phyloP scores from a whole-genome alignment of 2,329 filamentous ascomycete genomes.

The Aureobasidium uvarum region DNA sequence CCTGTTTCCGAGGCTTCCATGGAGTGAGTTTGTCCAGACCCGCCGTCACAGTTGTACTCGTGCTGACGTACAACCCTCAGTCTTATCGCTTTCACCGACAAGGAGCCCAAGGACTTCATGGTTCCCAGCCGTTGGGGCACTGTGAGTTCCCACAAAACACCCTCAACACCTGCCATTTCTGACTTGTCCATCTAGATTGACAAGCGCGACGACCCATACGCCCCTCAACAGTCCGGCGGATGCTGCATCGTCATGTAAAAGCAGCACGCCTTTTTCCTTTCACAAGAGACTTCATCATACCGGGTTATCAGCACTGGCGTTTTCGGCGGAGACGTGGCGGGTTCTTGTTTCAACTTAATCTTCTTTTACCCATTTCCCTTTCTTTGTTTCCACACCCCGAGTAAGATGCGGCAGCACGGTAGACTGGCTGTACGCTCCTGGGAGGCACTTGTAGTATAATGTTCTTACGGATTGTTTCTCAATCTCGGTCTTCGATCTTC shows the following conservation, averaged over 20 bases:
- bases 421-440: conserved; percentile 8
- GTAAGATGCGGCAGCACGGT: conserved; percentile 12
- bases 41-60: no score
- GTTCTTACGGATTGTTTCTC: conserved; percentile 16
- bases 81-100: conserved; percentile 97
- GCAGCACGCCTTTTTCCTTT: conserved; percentile 1
- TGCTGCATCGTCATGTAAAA: conserved; percentile 93
- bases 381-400: neutral
- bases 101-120: conserved; percentile 95
- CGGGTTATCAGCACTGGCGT: conserved; percentile 27
- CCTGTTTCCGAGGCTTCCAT: conserved; percentile 87
- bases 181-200: conserved; percentile 60
- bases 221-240: conserved; percentile 85
- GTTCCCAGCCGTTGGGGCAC: conserved; percentile 95
- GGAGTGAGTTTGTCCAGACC: conserved; percentile 43
- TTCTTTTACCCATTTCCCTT: conserved; percentile 9
- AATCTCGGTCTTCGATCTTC: conserved; percentile 8
- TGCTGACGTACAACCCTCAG: conserved; percentile 49
- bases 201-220: conserved; percentile 96
- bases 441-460: conserved; percentile 24
- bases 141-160: conserved; percentile 44
- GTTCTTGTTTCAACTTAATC: conserved; percentile 22
- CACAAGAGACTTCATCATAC: conserved; percentile 24
- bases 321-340: conserved; percentile 24
- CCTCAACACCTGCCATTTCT: conserved; percentile 21